These are phyloP conservation scores for Cladorrhinum samala DNA, from an alignment of 495 filamentous ascomycete species.

Conservation along the genomic window DNA sequence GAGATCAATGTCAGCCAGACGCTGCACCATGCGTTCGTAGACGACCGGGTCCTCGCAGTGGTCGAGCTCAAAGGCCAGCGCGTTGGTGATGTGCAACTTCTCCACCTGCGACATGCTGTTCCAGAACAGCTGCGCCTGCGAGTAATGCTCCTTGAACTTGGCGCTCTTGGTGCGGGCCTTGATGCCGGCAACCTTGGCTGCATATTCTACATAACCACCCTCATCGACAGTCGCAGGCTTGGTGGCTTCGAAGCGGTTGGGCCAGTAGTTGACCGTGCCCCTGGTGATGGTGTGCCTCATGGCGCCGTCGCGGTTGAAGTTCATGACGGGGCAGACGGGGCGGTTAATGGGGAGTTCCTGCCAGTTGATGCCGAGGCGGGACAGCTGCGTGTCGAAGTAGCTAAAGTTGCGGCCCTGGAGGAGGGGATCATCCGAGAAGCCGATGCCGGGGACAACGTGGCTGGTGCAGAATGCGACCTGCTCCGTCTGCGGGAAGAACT, in stretches of 20 bases:
- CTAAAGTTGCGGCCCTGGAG: slow-evolving; percentile 81
- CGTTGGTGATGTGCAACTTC: slow-evolving; percentile 61
- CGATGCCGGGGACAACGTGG: slow-evolving; percentile 82
- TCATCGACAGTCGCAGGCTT: slow-evolving; percentile 54
- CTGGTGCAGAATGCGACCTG: slow-evolving; percentile 80
- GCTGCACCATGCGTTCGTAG: slow-evolving; percentile 64
- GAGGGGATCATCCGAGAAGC: slow-evolving; percentile 79
- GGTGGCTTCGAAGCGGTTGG: slow-evolving; percentile 63
- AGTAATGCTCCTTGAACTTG: slow-evolving; percentile 79
- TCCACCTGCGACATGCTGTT: slow-evolving; percentile 71
- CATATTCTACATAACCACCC: slow-evolving; percentile 64
- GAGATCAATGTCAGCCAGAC: slow-evolving; percentile 67
- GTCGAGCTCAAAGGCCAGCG: slow-evolving; percentile 77
- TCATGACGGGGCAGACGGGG: slow-evolving; percentile 70
- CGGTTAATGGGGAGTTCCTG: slow-evolving; percentile 80
- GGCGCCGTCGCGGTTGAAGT: slow-evolving; percentile 71
- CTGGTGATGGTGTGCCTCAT: slow-evolving; percentile 49
- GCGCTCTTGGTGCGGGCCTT: slow-evolving; percentile 63
- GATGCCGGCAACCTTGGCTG: slow-evolving; percentile 58
- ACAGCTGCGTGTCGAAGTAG: slow-evolving; percentile 82
- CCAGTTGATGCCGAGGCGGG: slow-evolving; percentile 77
- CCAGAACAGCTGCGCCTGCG: slow-evolving; percentile 68
- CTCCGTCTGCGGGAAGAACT: slow-evolving; percentile 83
- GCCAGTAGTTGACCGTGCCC: slow-evolving; percentile 84
- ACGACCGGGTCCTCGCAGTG: slow-evolving; percentile 85